These are phyloP conservation scores for Davidsoniella australis DNA, from an alignment of 2,329 filamentous ascomycete genomes.

Conservation along the genomic window DNA sequence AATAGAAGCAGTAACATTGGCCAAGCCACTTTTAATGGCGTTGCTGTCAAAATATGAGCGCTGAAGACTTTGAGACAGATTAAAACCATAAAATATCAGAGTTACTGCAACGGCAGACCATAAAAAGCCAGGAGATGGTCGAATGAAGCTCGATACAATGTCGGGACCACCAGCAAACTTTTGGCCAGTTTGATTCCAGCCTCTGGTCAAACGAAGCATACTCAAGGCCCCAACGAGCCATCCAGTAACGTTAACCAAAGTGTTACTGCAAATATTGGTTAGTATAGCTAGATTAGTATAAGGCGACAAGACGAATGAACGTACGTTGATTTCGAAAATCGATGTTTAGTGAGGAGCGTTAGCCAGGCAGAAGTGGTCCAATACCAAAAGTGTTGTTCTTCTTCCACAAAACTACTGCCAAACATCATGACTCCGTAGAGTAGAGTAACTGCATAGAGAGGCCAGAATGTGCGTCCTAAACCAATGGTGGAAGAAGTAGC, in stretches of 20 bases:
- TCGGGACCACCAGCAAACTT: conserved; percentile 88
- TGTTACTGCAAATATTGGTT: conserved; percentile 9
- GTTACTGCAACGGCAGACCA: conserved; percentile 57
- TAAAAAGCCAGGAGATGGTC: conserved; percentile 45
- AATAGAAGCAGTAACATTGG: conserved; percentile 24
- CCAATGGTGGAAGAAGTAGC: conserved; percentile 15
- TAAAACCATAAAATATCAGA: conserved; percentile 41
- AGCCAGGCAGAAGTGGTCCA: conserved; percentile 65
- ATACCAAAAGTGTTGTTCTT: conserved; percentile 98
- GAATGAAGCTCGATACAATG: conserved; percentile 57
- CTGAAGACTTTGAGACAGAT: not conserved
- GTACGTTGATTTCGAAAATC: conserved; percentile 2
- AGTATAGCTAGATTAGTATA: not conserved
- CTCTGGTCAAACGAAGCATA: conserved; percentile 48
- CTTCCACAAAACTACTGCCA: conserved; percentile 91
- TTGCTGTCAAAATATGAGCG: not conserved
- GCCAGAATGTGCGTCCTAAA: conserved; percentile 5
- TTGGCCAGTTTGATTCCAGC: conserved; percentile 95
- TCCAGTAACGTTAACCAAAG: conserved; percentile 14
- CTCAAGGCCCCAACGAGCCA: conserved; percentile 31
- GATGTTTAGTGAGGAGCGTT: conserved; percentile 32
- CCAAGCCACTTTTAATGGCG: conserved; percentile 16
- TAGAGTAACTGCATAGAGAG: conserved; percentile 22
- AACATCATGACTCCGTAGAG: conserved; percentile 85
- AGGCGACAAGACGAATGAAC: not conserved